Evolutionary conservation across 768 basidiomycete species (phyloP).

Genomic region (Nidula microcarpa): DNA sequence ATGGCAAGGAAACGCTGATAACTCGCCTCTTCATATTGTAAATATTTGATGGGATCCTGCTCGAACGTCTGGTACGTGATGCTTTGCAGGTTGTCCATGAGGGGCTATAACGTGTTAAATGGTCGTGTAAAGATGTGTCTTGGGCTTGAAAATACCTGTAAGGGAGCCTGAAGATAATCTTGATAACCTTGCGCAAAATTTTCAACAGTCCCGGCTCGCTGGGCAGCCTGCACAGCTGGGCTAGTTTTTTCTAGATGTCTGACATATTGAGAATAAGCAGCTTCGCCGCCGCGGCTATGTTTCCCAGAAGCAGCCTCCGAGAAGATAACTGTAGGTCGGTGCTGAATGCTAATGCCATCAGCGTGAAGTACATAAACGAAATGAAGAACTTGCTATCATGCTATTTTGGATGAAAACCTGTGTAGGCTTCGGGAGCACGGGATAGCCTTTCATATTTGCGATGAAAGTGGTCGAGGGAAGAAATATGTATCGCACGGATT

Average conservation of each 20-base stretch:
- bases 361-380: conserved; percentile 5
- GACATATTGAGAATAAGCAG: conserved; percentile 88
- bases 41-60: conserved; percentile 95
- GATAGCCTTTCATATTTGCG: conserved; percentile 94
- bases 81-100: conserved; percentile 97
- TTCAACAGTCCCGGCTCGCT: conserved; percentile 74
- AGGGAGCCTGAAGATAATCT: conserved; percentile 91
- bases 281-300: conserved; percentile 81
- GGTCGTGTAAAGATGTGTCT: conserved; percentile 4
- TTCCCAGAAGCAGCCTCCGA: conserved; percentile 59
- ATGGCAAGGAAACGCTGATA: conserved; percentile 1
- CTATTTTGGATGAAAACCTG: conserved; percentile 88
- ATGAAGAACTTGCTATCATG: conserved; percentile 63
- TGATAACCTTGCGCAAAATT: conserved; percentile 91
- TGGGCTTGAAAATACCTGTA: conserved; percentile 55
- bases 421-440: conserved; percentile 90
- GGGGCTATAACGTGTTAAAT: conserved; percentile 48
- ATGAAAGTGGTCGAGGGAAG: conserved; percentile 91
- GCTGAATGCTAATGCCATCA: conserved; percentile 42
- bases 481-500: conserved; percentile 86
- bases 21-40: conserved; percentile 86
- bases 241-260: conserved; percentile 81
- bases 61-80: conserved; percentile 98
- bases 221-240: conserved; percentile 57
- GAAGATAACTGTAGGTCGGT: conserved; percentile 82